Evolutionary conservation across 78 protist genomes (phyloP).

Genomic region (Dictyostelium intermedium): DNA sequence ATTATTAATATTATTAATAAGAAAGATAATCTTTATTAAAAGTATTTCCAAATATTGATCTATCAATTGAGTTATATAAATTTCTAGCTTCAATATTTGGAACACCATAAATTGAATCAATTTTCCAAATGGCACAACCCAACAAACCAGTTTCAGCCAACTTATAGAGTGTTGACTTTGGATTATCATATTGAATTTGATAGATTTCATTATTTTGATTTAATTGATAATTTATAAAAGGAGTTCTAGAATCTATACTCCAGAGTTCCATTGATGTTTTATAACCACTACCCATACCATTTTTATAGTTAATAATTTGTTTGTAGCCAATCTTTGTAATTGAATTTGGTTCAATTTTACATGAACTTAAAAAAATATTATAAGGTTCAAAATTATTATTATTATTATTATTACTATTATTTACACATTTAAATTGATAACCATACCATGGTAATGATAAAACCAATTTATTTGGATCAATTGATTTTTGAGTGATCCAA

Average conservation of each 20-base stretch:
- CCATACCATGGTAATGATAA: not conserved
- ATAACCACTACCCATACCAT: not conserved
- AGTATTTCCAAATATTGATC: not conserved
- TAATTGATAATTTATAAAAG: not conserved
- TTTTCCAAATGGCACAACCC: not conserved
- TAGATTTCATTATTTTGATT: not conserved
- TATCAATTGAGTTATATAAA: not conserved
- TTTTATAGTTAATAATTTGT: not conserved
- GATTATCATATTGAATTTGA: not conserved
- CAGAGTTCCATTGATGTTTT: not conserved
- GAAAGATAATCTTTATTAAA: not conserved
- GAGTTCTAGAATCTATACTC: not conserved
- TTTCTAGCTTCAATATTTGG: not conserved
- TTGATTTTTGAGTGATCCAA: not conserved
- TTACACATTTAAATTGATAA: not conserved
- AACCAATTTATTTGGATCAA: not conserved
- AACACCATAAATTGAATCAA: not conserved
- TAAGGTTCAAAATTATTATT: not conserved
- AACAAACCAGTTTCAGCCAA: not conserved
- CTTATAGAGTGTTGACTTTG: not conserved
- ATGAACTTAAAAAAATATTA: not conserved
- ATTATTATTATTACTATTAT: too few species aligned
- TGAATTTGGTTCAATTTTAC: not conserved
- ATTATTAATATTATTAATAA: too few species aligned
- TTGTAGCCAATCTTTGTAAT: not conserved